phyloP scores from a whole-genome alignment of 2,329 filamentous ascomycete genomes.

The Penicillium sclerotigenum region DNA sequence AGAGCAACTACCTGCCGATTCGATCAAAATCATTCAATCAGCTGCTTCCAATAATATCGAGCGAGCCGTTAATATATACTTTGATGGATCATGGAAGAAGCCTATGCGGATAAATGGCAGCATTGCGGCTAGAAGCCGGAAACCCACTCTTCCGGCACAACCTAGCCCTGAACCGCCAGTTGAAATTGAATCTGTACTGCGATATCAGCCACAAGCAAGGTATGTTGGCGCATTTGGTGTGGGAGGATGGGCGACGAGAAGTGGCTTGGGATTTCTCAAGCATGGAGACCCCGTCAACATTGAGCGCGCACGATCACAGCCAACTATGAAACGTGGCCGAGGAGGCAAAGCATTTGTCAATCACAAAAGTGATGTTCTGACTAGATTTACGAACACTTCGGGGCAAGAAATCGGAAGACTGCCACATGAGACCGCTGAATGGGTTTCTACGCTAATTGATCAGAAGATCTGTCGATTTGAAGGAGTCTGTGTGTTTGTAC shows the following conservation, averaged over 20 bases:
- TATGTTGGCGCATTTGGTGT: conserved; percentile 93
- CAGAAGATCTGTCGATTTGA: conserved; percentile 86
- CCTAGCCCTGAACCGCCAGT: not conserved
- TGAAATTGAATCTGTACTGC: conserved; percentile 13
- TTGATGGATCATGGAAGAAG: conserved; percentile 61
- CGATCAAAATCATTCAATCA: conserved; percentile 49
- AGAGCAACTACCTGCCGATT: conserved; percentile 45
- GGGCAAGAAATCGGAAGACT: conserved; percentile 84
- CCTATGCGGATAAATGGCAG: conserved; percentile 8
- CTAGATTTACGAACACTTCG: conserved; percentile 77
- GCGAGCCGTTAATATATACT: conserved; percentile 61
- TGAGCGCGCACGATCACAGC: conserved; percentile 75
- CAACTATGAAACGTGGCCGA: conserved; percentile 50
- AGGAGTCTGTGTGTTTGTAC: conserved; percentile 82
- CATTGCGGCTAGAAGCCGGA: conserved; percentile 7
- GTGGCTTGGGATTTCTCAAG: conserved; percentile 69
- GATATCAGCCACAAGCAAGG: conserved; percentile 52
- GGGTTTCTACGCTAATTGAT: conserved; percentile 90
- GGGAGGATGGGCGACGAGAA: conserved; percentile 86
- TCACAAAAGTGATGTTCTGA: conserved; percentile 77
- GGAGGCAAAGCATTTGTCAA: conserved; percentile 47
- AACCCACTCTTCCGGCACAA: conserved; percentile 4
- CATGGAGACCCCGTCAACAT: conserved; percentile 83
- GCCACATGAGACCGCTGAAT: conserved; percentile 80
- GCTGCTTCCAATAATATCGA: conserved; percentile 55